phyloP scores from a whole-genome alignment of 768 basidiomycete species.

The Podaxis sp. region DNA sequence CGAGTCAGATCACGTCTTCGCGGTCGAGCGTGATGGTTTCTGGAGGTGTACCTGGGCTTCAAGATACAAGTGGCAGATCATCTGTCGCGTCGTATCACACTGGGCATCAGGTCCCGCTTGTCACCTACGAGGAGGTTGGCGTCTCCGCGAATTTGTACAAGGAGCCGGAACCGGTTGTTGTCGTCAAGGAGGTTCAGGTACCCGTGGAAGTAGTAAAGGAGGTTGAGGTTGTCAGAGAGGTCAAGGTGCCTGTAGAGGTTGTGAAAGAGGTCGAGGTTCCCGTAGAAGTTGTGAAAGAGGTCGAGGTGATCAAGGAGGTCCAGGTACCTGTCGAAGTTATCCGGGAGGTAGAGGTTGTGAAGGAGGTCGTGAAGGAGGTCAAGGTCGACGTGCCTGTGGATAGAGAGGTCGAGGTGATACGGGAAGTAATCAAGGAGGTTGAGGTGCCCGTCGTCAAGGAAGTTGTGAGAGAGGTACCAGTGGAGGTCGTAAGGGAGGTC shows the following conservation, averaged over 20 bases:
- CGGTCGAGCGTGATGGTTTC: neutral
- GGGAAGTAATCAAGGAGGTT: neutral
- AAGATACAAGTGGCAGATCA: constrained; percentile 1
- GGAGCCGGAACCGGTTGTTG: constrained; percentile 31
- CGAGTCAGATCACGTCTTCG: constrained; percentile 33
- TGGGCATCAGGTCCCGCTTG: constrained; percentile 14
- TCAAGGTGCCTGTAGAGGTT: constrained; percentile 24
- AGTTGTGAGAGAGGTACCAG: constrained; percentile 7
- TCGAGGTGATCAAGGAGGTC: constrained; percentile 7
- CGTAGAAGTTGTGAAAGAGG: constrained; percentile 9
- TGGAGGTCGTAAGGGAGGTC: constrained; percentile 10
- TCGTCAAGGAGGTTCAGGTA: constrained; percentile 10
- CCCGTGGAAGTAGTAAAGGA: constrained; percentile 11
- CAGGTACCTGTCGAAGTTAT: constrained; percentile 10
- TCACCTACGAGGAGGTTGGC: constrained; percentile 48
- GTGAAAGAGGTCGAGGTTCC: constrained; percentile 11
- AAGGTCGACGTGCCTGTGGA: neutral
- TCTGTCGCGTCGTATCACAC: constrained; percentile 29
- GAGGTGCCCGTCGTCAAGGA: constrained; percentile 6
- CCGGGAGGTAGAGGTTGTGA: constrained; percentile 1
- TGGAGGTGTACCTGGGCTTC: neutral
- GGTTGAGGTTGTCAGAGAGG: constrained; percentile 10
- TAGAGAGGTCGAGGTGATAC: neutral
- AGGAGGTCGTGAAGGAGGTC: constrained; percentile 12
- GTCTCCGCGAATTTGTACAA: constrained; percentile 33